Percentiles rank a stretch among this genome's conserved stretches.
These are phyloP conservation scores for Thermothielavioides terrestris DNA, from an alignment of 495 filamentous ascomycete genomes.

Conservation along the genomic window DNA sequence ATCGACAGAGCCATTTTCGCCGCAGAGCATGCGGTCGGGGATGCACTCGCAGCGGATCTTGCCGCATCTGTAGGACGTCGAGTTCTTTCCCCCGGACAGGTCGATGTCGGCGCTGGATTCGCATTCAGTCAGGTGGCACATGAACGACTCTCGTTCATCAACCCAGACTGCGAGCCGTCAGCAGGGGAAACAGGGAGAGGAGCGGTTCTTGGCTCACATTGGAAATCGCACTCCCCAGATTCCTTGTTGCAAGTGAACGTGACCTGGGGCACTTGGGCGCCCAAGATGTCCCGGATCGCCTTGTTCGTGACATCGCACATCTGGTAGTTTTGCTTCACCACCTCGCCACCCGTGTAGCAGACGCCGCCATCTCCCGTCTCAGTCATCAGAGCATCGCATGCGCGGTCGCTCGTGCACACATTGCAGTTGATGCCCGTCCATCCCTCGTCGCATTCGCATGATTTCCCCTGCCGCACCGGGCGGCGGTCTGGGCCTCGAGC, in stretches of 20 bases:
- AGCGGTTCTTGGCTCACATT: conserved; percentile 50
- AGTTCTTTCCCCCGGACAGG: conserved; percentile 54
- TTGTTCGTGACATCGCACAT: conserved; percentile 95
- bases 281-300: conserved; percentile 81
- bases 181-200: conserved; percentile 3
- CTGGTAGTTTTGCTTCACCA: conserved; percentile 90
- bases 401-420: conserved; percentile 74
- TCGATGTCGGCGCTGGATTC: conserved; percentile 58
- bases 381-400: conserved; percentile 80
- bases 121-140: conserved; percentile 81
- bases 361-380: conserved; percentile 68
- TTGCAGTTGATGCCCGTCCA: conserved; percentile 99
- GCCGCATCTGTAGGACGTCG: conserved; percentile 74
- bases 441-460: conserved; percentile 83
- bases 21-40: conserved; percentile 85
- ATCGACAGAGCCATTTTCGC: conserved; percentile 82
- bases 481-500: conserved; percentile 69
- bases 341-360: conserved; percentile 83
- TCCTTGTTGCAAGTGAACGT: conserved; percentile 86
- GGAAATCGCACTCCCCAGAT: conserved; percentile 73
- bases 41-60: conserved; percentile 81
- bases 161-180: conserved; percentile 71
- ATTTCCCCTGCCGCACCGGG: conserved; percentile 53
- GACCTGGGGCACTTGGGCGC: conserved; percentile 76
- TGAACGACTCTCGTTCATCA: conserved; percentile 88